These are phyloP conservation scores for Microcyclosporella mali DNA, from an alignment of 2,329 filamentous ascomycete species.

Conservation along the genomic window DNA sequence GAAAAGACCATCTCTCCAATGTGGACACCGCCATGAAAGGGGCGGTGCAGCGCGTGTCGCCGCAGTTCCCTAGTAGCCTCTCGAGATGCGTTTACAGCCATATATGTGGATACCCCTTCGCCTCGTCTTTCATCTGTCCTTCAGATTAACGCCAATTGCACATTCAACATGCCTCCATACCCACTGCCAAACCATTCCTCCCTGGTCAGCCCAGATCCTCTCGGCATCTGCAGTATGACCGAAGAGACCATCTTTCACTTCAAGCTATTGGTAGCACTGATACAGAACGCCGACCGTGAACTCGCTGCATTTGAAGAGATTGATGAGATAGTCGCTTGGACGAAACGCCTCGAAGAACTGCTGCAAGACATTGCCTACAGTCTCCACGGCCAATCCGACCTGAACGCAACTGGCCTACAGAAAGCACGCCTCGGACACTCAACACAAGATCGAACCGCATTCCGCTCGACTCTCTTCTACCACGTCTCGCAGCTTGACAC, in stretches of 20 bases:
- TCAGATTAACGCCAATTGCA: too few species aligned
- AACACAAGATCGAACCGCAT: not conserved
- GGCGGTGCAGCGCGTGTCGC: too few species aligned
- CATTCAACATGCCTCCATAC: not conserved
- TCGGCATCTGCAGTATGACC: constrained; percentile 6
- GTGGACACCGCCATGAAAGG: too few species aligned
- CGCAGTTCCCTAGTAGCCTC: too few species aligned
- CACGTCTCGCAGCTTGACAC: not conserved
- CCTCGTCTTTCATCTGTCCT: too few species aligned
- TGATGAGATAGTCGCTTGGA: not conserved
- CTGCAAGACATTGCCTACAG: constrained; percentile 12
- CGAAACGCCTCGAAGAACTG: constrained; percentile 1
- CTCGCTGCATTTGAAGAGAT: not conserved
- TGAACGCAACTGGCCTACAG: constrained; percentile 3
- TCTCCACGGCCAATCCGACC: constrained; percentile 3
- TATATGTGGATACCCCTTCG: too few species aligned
- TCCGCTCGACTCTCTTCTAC: not conserved
- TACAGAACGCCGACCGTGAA: not conserved
- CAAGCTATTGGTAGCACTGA: not conserved
- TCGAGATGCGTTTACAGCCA: too few species aligned
- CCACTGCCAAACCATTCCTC: constrained; percentile 4
- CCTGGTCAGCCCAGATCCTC: constrained; percentile 7
- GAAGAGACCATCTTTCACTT: constrained; percentile 2
- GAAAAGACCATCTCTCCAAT: too few species aligned
- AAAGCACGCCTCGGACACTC: not conserved